Percentiles rank a stretch among this genome's conserved stretches.
phyloP scores from a whole-genome alignment of 768 basidiomycete genomes.

The Pisolithus albus region DNA sequence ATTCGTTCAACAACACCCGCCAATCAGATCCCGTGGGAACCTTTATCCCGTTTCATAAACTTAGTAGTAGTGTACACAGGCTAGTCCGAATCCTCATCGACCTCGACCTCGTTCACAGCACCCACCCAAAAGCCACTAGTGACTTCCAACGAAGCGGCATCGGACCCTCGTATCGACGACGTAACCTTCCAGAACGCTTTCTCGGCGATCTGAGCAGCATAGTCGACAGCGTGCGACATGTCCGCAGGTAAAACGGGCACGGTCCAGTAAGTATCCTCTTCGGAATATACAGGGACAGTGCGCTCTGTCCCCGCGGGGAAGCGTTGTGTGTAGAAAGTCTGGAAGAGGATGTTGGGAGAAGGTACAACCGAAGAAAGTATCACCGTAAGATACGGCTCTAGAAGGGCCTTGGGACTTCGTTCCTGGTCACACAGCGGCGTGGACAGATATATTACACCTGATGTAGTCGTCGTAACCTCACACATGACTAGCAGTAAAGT shows the following conservation, averaged over 20 bases:
- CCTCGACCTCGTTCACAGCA: background rate
- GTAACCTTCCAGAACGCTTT: conserved; percentile 42
- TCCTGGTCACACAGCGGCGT: conserved; percentile 36
- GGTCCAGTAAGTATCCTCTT: conserved; percentile 4
- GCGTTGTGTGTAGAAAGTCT: conserved; percentile 50
- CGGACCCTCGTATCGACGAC: background rate
- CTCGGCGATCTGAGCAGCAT: conserved; percentile 52
- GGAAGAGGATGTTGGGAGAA: conserved; percentile 38
- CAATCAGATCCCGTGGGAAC: background rate
- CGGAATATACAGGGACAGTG: background rate
- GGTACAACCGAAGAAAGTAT: conserved; percentile 27
- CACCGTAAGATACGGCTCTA: conserved; percentile 50
- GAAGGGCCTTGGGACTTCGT: conserved; percentile 32
- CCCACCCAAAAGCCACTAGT: conserved; percentile 8
- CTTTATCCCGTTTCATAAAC: background rate
- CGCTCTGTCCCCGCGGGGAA: conserved; percentile 5
- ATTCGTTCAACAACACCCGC: background rate
- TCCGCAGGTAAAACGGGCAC: conserved; percentile 27
- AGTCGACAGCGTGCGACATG: conserved; percentile 50
- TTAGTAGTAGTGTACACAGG: background rate
- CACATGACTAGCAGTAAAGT: background rate
- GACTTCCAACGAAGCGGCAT: background rate
- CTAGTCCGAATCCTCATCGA: conserved; percentile 1
- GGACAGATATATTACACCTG: conserved; percentile 56
- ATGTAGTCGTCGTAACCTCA: conserved; percentile 2